Conservation (phyloP, 2,329 filamentous ascomycete genomes). For the Xylariaceae sp. region DNA sequence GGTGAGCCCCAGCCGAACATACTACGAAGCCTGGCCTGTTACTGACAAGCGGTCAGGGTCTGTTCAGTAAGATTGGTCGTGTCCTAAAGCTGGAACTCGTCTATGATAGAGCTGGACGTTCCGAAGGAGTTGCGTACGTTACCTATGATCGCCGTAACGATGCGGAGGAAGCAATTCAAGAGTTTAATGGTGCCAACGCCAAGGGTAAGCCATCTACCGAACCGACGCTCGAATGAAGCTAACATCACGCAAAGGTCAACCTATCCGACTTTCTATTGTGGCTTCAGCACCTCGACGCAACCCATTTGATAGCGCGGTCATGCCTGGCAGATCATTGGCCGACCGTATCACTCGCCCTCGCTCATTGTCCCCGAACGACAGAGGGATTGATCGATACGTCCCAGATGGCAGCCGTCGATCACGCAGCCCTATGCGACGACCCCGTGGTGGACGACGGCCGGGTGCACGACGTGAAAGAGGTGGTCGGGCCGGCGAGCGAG, state of each 20-base stretch:
- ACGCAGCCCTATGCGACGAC: conserved; percentile 55
- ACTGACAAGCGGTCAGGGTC: conserved; percentile 52
- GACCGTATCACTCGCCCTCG: conserved; percentile 66
- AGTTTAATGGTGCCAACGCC: conserved; percentile 88
- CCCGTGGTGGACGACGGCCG: conserved; percentile 42
- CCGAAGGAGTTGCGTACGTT: conserved; percentile 78
- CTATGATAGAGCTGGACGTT: conserved; percentile 86
- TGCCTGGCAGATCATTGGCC: conserved; percentile 53
- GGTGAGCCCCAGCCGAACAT: conserved; percentile 39
- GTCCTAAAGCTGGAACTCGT: conserved; percentile 64
- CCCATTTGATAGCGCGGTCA: conserved; percentile 52
- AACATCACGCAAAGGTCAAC: conserved; percentile 54
- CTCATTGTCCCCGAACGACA: conserved; percentile 57
- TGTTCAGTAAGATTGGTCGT: conserved; percentile 75
- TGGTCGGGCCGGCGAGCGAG: conserved; percentile 20
- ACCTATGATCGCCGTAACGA: conserved; percentile 70
- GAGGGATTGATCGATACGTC: conserved; percentile 75
- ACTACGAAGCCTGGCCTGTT: too few relatives aligned
- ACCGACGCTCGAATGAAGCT: too few relatives aligned
- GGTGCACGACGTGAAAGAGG: conserved; percentile 42
- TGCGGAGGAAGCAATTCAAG: conserved; percentile 67
- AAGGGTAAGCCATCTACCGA: conserved; percentile 51
- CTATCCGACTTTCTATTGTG: conserved; percentile 69
- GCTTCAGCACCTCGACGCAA: conserved; percentile 50
- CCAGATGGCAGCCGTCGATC: conserved; percentile 56